Evolutionary conservation across 2,329 filamentous ascomycete species (phyloP).

Genomic region (Trichophyton mentagrophytes): DNA sequence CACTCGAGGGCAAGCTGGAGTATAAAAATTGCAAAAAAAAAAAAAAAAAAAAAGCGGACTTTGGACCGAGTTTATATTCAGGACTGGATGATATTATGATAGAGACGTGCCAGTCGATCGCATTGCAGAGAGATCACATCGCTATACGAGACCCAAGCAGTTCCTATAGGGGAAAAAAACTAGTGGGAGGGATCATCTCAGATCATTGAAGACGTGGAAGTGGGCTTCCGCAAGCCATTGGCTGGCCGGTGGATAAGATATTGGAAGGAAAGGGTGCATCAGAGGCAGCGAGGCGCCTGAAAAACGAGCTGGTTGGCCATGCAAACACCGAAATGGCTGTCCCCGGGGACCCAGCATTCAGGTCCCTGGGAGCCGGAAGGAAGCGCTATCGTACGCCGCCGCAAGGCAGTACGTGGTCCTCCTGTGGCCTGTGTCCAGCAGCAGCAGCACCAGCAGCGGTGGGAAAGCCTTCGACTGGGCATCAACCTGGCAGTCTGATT

Average conservation of each 20-base stretch:
- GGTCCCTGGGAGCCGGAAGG: constrained; percentile 1
- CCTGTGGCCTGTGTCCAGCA: not conserved
- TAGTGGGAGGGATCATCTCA: not conserved
- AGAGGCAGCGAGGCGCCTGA: not conserved
- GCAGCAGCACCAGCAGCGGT: not conserved
- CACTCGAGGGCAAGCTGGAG: not conserved
- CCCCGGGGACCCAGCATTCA: not conserved
- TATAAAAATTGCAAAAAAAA: not conserved
- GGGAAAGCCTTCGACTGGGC: not conserved
- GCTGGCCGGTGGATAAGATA: not conserved
- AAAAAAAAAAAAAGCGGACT: not conserved
- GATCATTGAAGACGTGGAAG: not conserved
- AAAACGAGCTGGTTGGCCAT: not conserved
- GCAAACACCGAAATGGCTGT: not conserved
- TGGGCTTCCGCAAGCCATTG: not conserved
- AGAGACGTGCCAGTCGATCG: not conserved
- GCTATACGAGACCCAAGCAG: not conserved
- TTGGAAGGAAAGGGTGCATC: not conserved
- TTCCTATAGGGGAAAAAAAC: not conserved
- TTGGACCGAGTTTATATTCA: not conserved
- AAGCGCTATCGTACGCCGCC: not conserved
- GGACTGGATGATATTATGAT: not conserved
- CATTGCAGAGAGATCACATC: constrained; percentile 1
- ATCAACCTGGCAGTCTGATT: constrained; percentile 2
- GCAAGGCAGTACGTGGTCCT: not conserved